Evolutionary conservation across 192 early-diverging fungal species (phyloP).

Genomic region (Haplosporangium gracile): DNA sequence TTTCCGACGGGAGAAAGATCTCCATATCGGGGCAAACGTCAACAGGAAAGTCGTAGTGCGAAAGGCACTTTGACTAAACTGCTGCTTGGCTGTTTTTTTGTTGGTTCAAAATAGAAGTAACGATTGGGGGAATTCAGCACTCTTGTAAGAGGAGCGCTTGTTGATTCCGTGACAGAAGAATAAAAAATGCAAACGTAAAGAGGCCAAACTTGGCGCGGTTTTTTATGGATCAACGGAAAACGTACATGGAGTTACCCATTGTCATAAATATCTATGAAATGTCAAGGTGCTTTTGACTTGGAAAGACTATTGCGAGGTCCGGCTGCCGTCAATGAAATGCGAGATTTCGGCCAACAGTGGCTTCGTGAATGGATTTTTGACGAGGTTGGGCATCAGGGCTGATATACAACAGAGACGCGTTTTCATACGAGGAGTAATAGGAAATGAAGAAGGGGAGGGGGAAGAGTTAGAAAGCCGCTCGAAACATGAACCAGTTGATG

Average conservation of each 20-base stretch:
- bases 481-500: conserved; percentile 6
- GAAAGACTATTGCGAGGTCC: neutral
- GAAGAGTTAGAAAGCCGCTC: neutral
- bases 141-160: too few relatives aligned
- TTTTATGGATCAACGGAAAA: too few relatives aligned
- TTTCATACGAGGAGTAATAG: neutral
- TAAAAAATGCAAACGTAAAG: too few relatives aligned
- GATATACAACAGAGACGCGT: neutral
- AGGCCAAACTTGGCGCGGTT: too few relatives aligned
- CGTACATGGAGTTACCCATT: too few relatives aligned
- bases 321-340: conserved; percentile 38
- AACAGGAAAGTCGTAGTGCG: neutral
- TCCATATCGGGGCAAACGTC: neutral
- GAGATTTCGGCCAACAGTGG: conserved; percentile 32
- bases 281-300: neutral
- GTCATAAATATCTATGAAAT: neutral
- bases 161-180: too few relatives aligned
- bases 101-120: too few relatives aligned
- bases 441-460: conserved; percentile 5
- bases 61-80: too few relatives aligned
- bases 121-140: too few relatives aligned
- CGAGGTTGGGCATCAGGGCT: conserved; percentile 33
- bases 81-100: too few relatives aligned
- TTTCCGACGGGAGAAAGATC: conserved; percentile 8
- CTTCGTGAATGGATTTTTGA: conserved; percentile 12